Conservation (phyloP, 352 stramenopile species). For the Paralagenidium karlingii region DNA sequence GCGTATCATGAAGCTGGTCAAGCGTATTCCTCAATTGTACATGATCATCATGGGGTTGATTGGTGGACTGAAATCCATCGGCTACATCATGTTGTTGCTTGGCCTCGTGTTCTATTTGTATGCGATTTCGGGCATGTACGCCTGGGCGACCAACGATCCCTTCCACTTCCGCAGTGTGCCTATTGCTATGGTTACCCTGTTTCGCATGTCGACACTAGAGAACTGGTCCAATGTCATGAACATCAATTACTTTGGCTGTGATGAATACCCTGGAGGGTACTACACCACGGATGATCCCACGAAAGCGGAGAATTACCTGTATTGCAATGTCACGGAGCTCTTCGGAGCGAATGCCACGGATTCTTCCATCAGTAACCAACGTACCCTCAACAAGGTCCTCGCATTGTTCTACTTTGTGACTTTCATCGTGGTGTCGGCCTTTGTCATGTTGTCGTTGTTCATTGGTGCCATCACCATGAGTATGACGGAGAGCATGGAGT, state of each 20-base stretch:
- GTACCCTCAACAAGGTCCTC: conserved; percentile 35
- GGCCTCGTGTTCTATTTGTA: conserved; percentile 86
- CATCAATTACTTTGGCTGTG: conserved; percentile 71
- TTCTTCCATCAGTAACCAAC: conserved; percentile 14
- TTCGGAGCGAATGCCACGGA: conserved; percentile 38
- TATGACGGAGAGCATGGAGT: conserved; percentile 84
- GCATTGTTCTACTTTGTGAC: conserved; percentile 71
- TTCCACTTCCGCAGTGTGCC: conserved; percentile 73
- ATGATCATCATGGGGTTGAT: conserved; percentile 88
- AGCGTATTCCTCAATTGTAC: conserved; percentile 80
- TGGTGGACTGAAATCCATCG: conserved; percentile 76
- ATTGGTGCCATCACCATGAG: conserved; percentile 86
- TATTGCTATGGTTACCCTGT: conserved; percentile 76
- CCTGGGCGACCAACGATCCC: conserved; percentile 78
- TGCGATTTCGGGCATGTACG: conserved; percentile 84
- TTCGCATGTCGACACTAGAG: conserved; percentile 69
- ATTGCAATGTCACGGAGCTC: conserved; percentile 44
- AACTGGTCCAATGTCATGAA: conserved; percentile 77
- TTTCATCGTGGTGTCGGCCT: conserved; percentile 80
- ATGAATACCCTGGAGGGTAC: conserved; percentile 49
- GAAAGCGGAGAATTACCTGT: conserved; percentile 25
- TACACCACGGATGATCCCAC: conserved; percentile 31
- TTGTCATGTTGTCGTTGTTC: conserved; percentile 85
- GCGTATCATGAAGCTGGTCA: conserved; percentile 86
- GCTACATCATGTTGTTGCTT: conserved; percentile 83